Percentiles rank a stretch among this genome's conserved stretches.
phyloP scores from a whole-genome alignment of 768 basidiomycete species.

The Porpolomopsis calyptriformis region DNA sequence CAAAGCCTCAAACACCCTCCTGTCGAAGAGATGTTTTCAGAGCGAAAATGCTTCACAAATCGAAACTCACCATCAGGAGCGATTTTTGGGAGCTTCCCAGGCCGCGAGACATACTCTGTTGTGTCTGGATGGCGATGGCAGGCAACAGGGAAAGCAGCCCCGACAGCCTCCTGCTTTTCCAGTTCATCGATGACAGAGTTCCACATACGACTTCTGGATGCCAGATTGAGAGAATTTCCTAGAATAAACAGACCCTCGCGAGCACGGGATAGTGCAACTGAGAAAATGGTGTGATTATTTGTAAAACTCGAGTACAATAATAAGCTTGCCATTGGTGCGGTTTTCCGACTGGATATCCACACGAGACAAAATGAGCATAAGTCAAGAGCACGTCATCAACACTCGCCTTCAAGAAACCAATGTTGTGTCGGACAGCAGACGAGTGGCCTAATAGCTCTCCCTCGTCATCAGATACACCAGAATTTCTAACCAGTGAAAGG shows the following conservation, averaged over 20 bases:
- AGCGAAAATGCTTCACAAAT: background rate
- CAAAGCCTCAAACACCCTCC: slow-evolving; percentile 59
- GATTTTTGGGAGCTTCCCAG: slow-evolving; percentile 38
- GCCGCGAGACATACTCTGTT: slow-evolving; percentile 31
- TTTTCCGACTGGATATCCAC: slow-evolving; percentile 36
- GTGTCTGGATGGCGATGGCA: slow-evolving; percentile 46
- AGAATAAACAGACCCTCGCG: slow-evolving; percentile 65
- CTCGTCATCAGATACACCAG: slow-evolving; percentile 32
- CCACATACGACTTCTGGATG: slow-evolving; percentile 49
- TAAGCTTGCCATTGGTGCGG: slow-evolving; percentile 35
- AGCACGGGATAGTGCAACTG: slow-evolving; percentile 65
- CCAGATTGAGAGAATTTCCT: slow-evolving; percentile 51
- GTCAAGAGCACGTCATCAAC: background rate
- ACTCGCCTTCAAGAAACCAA: slow-evolving; percentile 65
- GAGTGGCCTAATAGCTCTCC: slow-evolving; percentile 19
- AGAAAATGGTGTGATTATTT: slow-evolving; percentile 3
- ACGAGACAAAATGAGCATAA: background rate
- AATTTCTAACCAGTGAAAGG: slow-evolving; percentile 63
- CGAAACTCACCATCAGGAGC: slow-evolving; percentile 46
- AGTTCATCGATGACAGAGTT: slow-evolving; percentile 45
- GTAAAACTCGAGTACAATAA: background rate
- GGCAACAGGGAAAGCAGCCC: slow-evolving; percentile 42
- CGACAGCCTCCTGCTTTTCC: slow-evolving; percentile 35
- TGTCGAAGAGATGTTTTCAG: slow-evolving; percentile 11
- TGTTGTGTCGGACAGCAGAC: slow-evolving; percentile 23